Conservation (phyloP, 129 eudicot species). For the Deinandra increscens region DNA sequence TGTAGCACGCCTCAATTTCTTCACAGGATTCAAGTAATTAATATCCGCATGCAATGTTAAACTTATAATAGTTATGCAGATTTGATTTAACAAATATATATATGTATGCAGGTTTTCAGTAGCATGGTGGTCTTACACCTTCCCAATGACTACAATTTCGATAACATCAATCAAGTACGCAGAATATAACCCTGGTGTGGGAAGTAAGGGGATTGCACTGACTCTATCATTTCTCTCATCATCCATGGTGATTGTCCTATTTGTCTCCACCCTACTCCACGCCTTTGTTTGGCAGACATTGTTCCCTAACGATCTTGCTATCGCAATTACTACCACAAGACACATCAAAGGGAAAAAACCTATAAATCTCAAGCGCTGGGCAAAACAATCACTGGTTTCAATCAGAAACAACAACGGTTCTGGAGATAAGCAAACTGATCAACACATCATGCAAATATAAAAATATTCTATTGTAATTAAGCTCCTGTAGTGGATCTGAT, state of each 20-base stretch:
- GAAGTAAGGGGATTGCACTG: constrained; percentile 62
- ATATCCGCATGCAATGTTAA: too few relatives aligned
- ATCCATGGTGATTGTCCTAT: constrained; percentile 56
- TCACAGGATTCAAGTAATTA: constrained; percentile 84
- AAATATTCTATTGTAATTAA: constrained; percentile 1
- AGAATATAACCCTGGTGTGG: constrained; percentile 49
- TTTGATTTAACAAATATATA: too few relatives aligned
- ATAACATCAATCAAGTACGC: constrained; percentile 77
- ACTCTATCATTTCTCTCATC: constrained; percentile 65
- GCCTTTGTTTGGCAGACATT: constrained; percentile 72
- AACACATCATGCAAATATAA: constrained; percentile 11
- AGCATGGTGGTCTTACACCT: constrained; percentile 95
- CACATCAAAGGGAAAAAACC: constrained; percentile 51
- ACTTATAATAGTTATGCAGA: too few relatives aligned
- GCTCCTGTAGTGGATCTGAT: background rate
- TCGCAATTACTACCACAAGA: constrained; percentile 66
- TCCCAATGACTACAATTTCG: constrained; percentile 81
- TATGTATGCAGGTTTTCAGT: constrained; percentile 76
- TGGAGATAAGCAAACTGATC: constrained; percentile 44
- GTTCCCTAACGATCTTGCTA: constrained; percentile 85
- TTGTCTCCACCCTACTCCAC: constrained; percentile 63
- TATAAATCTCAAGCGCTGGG: constrained; percentile 67
- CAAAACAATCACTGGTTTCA: constrained; percentile 60
- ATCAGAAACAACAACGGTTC: constrained; percentile 51
- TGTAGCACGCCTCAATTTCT: constrained; percentile 84